phyloP scores from a whole-genome alignment of 148 eudicot species.

The Persicaria maculosa region DNA sequence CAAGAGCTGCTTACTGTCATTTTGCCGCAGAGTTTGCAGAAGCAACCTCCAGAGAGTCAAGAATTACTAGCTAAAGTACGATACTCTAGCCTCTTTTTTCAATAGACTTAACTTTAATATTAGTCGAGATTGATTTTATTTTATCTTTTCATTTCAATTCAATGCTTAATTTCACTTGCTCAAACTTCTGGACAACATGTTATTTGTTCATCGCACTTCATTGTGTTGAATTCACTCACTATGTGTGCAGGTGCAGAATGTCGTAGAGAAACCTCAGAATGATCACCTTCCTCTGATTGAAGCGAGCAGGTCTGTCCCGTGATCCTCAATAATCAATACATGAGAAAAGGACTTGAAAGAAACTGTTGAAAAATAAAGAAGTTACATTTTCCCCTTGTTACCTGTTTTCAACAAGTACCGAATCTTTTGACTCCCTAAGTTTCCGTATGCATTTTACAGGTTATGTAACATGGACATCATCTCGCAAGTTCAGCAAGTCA shows the following conservation, averaged over 20 bases:
- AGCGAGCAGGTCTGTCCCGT: conserved; percentile 73
- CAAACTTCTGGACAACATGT: background rate
- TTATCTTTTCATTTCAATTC: no score
- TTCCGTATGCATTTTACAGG: conserved; percentile 36
- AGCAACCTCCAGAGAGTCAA: conserved; percentile 96
- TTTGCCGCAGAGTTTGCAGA: conserved; percentile 89
- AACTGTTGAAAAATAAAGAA: background rate
- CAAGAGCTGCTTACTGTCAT: conserved; percentile 93
- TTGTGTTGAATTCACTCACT: background rate
- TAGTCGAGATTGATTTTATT: no score
- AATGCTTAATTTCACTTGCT: background rate
- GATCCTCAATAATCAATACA: background rate
- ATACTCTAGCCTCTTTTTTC: background rate
- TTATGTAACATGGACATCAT: conserved; percentile 96
- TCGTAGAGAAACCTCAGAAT: conserved; percentile 89
- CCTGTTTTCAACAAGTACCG: background rate
- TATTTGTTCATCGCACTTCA: background rate
- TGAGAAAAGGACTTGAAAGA: background rate
- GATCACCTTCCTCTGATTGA: conserved; percentile 90
- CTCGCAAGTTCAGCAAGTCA: conserved; percentile 90
- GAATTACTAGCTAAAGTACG: conserved; percentile 88
- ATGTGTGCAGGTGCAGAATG: conserved; percentile 71
- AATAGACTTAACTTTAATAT: no score
- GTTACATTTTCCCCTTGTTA: background rate
- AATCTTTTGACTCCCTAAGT: background rate